These are phyloP conservation scores for Aureobasidium sp. DNA, from an alignment of 2,329 filamentous ascomycete genomes.

Conservation along the genomic window DNA sequence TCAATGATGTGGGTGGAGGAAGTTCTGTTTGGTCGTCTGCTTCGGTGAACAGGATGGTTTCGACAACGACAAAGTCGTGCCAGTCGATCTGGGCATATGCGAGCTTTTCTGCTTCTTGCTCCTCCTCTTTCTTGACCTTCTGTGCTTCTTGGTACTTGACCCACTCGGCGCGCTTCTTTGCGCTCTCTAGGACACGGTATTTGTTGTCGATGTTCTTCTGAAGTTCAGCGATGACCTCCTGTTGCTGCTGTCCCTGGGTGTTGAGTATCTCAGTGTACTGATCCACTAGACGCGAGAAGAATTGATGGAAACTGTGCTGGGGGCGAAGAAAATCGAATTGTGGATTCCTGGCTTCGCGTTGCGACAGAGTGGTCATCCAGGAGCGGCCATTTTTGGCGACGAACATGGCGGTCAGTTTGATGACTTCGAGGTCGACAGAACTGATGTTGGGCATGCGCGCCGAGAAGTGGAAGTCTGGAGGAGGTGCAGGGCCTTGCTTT, in stretches of 20 bases:
- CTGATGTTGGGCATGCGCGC: constrained; percentile 96
- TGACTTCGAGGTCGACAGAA: constrained; percentile 75
- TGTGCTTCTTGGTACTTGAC: constrained; percentile 75
- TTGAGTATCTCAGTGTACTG: constrained; percentile 81
- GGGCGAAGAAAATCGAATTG: constrained; percentile 95
- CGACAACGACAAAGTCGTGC: constrained; percentile 94
- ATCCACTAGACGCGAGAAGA: constrained; percentile 85
- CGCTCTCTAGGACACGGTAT: constrained; percentile 69
- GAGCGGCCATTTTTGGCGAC: constrained; percentile 87
- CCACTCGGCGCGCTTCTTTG: constrained; percentile 82
- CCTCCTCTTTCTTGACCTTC: constrained; percentile 81
- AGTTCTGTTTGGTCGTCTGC: constrained; percentile 79
- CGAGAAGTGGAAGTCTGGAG: constrained; percentile 84
- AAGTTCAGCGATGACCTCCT: constrained; percentile 65
- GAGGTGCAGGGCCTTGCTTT: constrained; percentile 72
- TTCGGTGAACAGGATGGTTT: constrained; percentile 88
- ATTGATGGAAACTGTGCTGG: constrained; percentile 93
- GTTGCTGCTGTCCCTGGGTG: constrained; percentile 60
- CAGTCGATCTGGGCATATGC: constrained; percentile 86
- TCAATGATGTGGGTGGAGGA: constrained; percentile 79
- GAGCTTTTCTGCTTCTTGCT: constrained; percentile 71
- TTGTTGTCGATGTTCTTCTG: constrained; percentile 70
- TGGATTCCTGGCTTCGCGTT: constrained; percentile 81
- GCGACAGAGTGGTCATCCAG: constrained; percentile 84
- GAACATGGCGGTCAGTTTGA: constrained; percentile 76